A percentile compares a stretch with the other conserved stretches of the same genome.
Conservation (phyloP, 1,139 yeast genomes). For the Yamadazyma aaseri region DNA sequence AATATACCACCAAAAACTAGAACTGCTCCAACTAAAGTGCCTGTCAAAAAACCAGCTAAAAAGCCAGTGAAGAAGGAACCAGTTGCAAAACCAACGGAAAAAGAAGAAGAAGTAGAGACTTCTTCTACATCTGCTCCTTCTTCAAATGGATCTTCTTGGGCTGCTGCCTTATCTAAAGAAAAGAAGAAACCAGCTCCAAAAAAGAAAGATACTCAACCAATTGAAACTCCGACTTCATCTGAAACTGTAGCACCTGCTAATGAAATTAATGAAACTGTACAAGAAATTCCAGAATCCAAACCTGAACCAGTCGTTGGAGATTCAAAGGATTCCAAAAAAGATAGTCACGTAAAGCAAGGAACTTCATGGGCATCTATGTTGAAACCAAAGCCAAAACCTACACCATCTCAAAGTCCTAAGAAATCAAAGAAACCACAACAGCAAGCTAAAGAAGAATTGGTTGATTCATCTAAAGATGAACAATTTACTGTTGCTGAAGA, state of each 20-base stretch:
- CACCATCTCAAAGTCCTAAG: constrained; percentile 21
- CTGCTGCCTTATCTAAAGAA: constrained; percentile 46
- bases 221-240: constrained; percentile 9
- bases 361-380: constrained; percentile 60
- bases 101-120: constrained; percentile 8
- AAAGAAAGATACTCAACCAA: constrained; percentile 15
- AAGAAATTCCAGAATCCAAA: constrained; percentile 19
- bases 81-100: constrained; percentile 5
- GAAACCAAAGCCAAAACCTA: constrained; percentile 47
- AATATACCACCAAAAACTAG: constrained; percentile 4
- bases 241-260: constrained; percentile 13
- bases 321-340: background rate
- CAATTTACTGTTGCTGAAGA: constrained; percentile 9
- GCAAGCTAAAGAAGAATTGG: constrained; percentile 12
- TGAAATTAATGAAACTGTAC: constrained; percentile 19
- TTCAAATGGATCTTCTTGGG: constrained; percentile 42
- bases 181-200: constrained; percentile 29
- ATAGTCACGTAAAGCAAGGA: constrained; percentile 8
- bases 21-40: constrained; percentile 3
- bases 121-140: constrained; percentile 14
- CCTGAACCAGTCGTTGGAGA: constrained; percentile 19
- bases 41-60: constrained; percentile 10
- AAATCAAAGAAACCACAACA: constrained; percentile 10
- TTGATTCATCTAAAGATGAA: constrained; percentile 9
- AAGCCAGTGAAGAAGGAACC: constrained; percentile 8